phyloP scores from a whole-genome alignment of 495 filamentous ascomycete genomes.

The Annulohypoxylon nitens region DNA sequence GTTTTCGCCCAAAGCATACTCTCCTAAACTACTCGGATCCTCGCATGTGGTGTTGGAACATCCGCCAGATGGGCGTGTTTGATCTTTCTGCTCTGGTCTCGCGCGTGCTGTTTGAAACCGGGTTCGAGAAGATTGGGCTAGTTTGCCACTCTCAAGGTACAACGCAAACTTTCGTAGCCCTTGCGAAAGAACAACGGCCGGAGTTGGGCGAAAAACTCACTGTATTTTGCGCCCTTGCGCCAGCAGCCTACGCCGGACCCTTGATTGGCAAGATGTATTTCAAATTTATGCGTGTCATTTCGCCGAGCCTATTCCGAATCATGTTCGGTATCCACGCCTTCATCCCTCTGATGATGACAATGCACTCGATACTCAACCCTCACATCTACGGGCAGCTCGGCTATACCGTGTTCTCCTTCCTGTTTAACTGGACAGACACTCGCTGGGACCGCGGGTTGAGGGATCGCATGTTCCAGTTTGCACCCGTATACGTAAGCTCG shows the following conservation, averaged over 20 bases:
- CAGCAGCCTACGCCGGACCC: conserved; percentile 91
- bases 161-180: conserved; percentile 87
- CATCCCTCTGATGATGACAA: conserved; percentile 94
- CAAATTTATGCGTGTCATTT: conserved; percentile 89
- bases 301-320: conserved; percentile 78
- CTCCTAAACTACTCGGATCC: conserved; percentile 80
- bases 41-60: conserved; percentile 98
- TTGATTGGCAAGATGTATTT: conserved; percentile 90
- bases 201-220: conserved; percentile 87
- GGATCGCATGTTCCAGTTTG: conserved; percentile 90
- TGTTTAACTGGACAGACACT: conserved; percentile 89
- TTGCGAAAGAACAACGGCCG: conserved; percentile 92
- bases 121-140: conserved; percentile 85
- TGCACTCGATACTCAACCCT: conserved; percentile 74
- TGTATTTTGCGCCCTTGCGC: conserved; percentile 93
- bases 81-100: conserved; percentile 91
- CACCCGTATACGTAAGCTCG: conserved; percentile 88
- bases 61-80: conserved; percentile 90
- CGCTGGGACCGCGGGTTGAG: conserved; percentile 88
- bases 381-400: conserved; percentile 85
- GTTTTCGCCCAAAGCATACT: conserved; percentile 81
- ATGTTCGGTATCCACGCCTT: conserved; percentile 96
- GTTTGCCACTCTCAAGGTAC: conserved; percentile 94
- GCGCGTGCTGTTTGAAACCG: conserved; percentile 84
- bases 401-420: conserved; percentile 89